Evolutionary conservation across 768 basidiomycete species (phyloP), one percentile per base, ranked within the genome.

Genomic region (Amanita phalloides): DNA sequence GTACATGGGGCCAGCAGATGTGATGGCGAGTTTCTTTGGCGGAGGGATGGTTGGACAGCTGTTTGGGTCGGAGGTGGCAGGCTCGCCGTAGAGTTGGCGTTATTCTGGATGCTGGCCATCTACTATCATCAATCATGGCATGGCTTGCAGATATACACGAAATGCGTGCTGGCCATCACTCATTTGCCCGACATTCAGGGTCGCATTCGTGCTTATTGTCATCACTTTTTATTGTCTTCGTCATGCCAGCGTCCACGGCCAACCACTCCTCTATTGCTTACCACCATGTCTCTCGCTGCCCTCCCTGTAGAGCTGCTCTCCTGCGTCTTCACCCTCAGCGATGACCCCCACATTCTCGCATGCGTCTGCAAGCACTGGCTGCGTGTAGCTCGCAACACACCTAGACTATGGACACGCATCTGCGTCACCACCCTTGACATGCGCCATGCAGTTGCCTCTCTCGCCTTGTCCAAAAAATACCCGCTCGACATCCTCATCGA

Each of bases 251-350:
- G 6, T 32, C 33, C 11, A 10, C 17, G 17, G 17, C 17, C 17
- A 17, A 17, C 17, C 17, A 17, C 17, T 33, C 33, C 33, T 13
- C 13, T 13, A 3, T 7, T 39, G 13, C 38, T 14, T 30, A 3
- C 6, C 45, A 13, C 30, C 30, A 46, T 30, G 45, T 46, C 45
- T 9, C 45, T 28, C 66, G 11, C 67, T 71, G 62, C 55, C 21
- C 72, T 82, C 23, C 81, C 82, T 6, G 70, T 74, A 32, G 80
- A 82, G 63, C 69, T 81, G 5, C 68, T 82, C 26, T 73, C 79
- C 0, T 71, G 76, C 48, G 75, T 84, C 53, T 81, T 84, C 58
- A 56, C 63, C 11, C 66, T 82, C 45, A 72, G 67, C n/a, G 68
- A 69, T 1, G 71, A 74, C 51, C 58, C 63, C 32, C 41, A 56